Percentiles rank a stretch among this genome's conserved stretches.
Conservation (phyloP, 169 alveolate genomes). For the Theileria parva region DNA sequence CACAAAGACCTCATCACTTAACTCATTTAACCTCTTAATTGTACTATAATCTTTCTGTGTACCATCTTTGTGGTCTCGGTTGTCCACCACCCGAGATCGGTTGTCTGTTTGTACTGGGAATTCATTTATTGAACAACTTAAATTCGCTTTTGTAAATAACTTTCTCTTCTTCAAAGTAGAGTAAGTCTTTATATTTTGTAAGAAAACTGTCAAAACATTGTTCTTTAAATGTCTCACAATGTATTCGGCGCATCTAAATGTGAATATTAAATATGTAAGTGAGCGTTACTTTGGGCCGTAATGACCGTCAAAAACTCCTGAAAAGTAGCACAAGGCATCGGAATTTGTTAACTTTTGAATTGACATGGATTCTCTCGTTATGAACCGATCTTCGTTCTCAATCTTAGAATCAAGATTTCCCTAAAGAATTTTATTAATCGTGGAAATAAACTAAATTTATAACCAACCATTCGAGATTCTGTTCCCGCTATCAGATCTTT, state of each 20-base stretch:
- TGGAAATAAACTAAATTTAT: background rate
- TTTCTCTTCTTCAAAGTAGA: constrained; percentile 13
- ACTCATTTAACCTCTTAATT: constrained; percentile 58
- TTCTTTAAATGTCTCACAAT: constrained; percentile 77
- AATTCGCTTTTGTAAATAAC: background rate
- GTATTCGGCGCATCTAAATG: constrained; percentile 77
- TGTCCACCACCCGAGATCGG: constrained; percentile 62
- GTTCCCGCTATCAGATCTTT: constrained; percentile 75
- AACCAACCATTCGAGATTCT: constrained; percentile 52
- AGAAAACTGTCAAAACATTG: constrained; percentile 73
- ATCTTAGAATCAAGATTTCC: constrained; percentile 53
- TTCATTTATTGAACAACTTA: no score
- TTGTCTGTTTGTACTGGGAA: background rate
- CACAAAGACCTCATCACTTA: constrained; percentile 47
- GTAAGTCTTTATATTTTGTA: constrained; percentile 62
- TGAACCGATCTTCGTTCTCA: constrained; percentile 73
- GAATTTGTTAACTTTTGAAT: constrained; percentile 69
- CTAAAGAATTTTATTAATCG: constrained; percentile 10
- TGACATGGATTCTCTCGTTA: constrained; percentile 74
- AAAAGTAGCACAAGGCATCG: constrained; percentile 78
- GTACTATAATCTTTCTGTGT: background rate
- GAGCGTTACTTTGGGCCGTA: constrained; percentile 77
- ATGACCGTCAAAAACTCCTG: constrained; percentile 84
- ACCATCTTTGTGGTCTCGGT: background rate
- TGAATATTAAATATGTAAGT: background rate